Conservation (phyloP, 208 protist genomes). For the Phytomonas serpens region DNA sequence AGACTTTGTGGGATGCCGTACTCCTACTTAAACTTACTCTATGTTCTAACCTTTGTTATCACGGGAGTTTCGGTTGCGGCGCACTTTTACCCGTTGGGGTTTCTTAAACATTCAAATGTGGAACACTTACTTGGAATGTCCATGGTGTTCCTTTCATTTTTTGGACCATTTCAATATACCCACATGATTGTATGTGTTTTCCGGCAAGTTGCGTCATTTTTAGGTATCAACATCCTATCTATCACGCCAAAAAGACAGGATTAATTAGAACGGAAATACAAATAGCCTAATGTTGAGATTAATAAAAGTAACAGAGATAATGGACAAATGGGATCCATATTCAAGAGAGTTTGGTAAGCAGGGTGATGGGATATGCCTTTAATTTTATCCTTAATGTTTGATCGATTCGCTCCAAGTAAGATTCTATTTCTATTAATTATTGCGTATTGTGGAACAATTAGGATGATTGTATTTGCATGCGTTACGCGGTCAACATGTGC, state of each 20-base stretch:
- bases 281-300: background rate
- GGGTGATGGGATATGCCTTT: background rate
- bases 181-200: conserved; percentile 71
- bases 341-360: background rate
- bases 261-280: conserved; percentile 10
- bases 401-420: background rate
- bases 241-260: conserved; percentile 37
- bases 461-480: background rate
- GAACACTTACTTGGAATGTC: conserved; percentile 26
- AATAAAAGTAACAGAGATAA: background rate
- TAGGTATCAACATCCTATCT: conserved; percentile 53
- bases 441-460: background rate
- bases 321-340: background rate
- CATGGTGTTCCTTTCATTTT: conserved; percentile 26
- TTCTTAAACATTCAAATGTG: conserved; percentile 11
- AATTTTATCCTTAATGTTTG: background rate
- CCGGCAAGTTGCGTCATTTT: conserved; percentile 32
- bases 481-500: background rate
- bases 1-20: conserved; percentile 64
- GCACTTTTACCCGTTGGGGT: conserved; percentile 19
- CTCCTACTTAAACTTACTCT: conserved; percentile 30
- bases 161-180: conserved; percentile 46
- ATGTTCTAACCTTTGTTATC: conserved; percentile 19
- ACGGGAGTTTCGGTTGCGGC: conserved; percentile 19
- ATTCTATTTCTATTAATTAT: background rate